Conservation (phyloP, 108 stramenopile species). For the Skeletonema menzelii region DNA sequence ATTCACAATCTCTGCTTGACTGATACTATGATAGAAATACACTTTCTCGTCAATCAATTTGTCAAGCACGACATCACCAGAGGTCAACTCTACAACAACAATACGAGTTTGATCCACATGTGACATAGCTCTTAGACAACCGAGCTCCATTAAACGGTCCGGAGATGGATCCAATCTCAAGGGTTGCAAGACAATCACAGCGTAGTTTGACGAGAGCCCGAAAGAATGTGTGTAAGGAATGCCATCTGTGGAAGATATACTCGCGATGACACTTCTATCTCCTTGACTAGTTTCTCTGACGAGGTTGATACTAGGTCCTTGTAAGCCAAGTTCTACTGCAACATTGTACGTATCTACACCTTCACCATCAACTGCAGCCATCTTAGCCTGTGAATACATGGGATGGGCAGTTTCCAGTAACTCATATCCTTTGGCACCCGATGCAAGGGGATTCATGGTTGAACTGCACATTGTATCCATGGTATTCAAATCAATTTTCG, state of each 20-base stretch:
- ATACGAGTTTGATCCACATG: conserved; percentile 24
- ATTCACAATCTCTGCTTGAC: conserved; percentile 14
- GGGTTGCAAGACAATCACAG: conserved; percentile 39
- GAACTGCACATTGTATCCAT: conserved; percentile 36
- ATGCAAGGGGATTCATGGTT: conserved; percentile 11
- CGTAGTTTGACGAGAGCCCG: conserved; percentile 28
- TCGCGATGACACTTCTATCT: conserved; percentile 21
- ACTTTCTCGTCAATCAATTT: conserved; percentile 29
- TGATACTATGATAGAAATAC: conserved; percentile 44
- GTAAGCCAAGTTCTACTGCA: conserved; percentile 30
- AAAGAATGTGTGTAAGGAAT: conserved; percentile 46
- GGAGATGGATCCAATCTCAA: conserved; percentile 18
- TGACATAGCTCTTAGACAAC: conserved; percentile 30
- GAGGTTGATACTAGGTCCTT: conserved; percentile 19
- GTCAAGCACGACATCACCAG: conserved; percentile 30
- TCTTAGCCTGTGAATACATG: conserved; percentile 18
- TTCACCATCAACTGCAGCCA: not conserved
- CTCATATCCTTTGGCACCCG: conserved; percentile 31
- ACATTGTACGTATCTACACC: conserved; percentile 38
- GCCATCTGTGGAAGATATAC: conserved; percentile 5
- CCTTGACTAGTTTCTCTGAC: conserved; percentile 24
- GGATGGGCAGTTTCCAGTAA: conserved; percentile 40
- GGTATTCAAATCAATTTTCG: conserved; percentile 15
- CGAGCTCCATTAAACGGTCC: conserved; percentile 3
- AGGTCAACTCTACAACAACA: conserved; percentile 24